Evolutionary conservation across 352 stramenopile genomes (phyloP).

Genomic region (Phytophthora pinifolia): DNA sequence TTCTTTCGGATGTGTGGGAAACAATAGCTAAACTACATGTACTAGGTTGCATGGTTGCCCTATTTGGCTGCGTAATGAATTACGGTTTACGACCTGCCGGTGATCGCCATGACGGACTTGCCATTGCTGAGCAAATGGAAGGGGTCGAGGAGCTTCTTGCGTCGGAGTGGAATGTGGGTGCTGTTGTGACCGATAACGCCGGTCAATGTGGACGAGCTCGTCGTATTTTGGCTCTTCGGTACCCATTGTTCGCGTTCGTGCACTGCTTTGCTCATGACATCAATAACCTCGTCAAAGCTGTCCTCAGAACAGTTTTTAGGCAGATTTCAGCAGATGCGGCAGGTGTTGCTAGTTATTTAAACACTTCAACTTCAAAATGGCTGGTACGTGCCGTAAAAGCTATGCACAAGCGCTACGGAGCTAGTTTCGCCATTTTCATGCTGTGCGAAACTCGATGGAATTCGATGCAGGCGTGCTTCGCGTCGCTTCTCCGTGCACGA

Average conservation of each 20-base stretch:
- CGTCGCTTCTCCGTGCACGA: constrained; percentile 7
- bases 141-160: not conserved
- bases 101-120: constrained; percentile 10
- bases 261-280: constrained; percentile 19
- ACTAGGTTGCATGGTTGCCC: constrained; percentile 2
- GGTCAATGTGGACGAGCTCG: constrained; percentile 14
- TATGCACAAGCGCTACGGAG: constrained; percentile 11
- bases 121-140: constrained; percentile 17
- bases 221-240: constrained; percentile 19
- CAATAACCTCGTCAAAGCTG: constrained; percentile 23
- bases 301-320: constrained; percentile 11
- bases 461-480: constrained; percentile 15
- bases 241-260: constrained; percentile 14
- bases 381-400: constrained; percentile 1
- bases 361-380: constrained; percentile 20
- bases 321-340: constrained; percentile 5
- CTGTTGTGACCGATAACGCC: constrained; percentile 16
- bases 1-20: constrained; percentile 12
- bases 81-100: constrained; percentile 10
- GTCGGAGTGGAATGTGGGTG: constrained; percentile 9
- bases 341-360: constrained; percentile 9
- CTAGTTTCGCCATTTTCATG: constrained; percentile 9
- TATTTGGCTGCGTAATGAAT: constrained; percentile 7
- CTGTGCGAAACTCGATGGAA: constrained; percentile 15
- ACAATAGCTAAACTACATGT: constrained; percentile 11